Base-by-base conservation (phyloP, 148 eudicot species). In the Cornus kousa region DNA sequence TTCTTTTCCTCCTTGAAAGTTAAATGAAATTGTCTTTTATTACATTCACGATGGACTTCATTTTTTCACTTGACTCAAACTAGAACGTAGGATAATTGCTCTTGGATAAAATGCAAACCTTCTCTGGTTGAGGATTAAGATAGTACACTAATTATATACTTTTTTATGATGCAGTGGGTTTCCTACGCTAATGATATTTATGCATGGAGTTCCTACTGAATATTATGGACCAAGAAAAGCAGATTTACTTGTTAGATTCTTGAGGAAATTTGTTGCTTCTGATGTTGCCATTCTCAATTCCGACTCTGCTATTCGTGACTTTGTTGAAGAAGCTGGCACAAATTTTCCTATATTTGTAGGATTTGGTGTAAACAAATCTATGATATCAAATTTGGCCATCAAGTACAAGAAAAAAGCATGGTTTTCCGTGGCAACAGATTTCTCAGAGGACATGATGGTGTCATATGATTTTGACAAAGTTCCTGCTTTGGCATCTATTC, bases 361-460 rank as follows among this genome's bases (percentile, higher is more conserved):
- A 74, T 94, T 97, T 86, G 99, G 97, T 76, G 76, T 97, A 85
- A 79, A 94, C 76, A 97, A 94, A 84, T 87, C 97, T 10, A 67
- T 80, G 53, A 89, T 97, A 76, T 89, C 87, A 57, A 66, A 88
- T 64, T 79, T 97, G 81, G 97, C 94, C 23, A 73, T 86, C 73
- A 90, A 97, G 83, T 87, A 91, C 88, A 97, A 97, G 94, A 92
- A 86, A 80, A 91, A 84, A 79, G 98, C 95, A 82, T 94, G 99
- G 99, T 97, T 97, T 88, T 86, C 98, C 57, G 94, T 91, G 74
- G 97, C 99, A 60, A 97, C 92, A 59, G 95, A 87, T 80, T 91
- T 91, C 82, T 94, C 99, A 9, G 98, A 92, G 67, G 85, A 87
- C 72, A 71, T 83, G 43, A 97, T 91, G 99, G 86, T 85, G 73